Conservation (phyloP, 306 rosid genomes). For the Luffa aegyptiaca region DNA sequence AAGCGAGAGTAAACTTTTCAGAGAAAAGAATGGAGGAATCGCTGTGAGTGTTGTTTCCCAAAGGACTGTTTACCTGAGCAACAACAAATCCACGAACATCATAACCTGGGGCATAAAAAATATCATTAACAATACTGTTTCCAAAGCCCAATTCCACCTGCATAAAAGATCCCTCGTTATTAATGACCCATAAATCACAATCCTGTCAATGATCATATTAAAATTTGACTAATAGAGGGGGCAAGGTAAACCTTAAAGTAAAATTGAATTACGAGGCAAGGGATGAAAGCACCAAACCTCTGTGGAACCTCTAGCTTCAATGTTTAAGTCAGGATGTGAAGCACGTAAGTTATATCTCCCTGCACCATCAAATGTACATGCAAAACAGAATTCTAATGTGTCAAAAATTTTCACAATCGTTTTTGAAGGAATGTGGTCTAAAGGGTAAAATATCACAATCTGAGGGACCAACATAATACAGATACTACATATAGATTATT, state of each 20-base stretch:
- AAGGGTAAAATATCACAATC: not conserved
- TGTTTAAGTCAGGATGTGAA: conserved; percentile 64
- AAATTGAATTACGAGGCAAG: not conserved
- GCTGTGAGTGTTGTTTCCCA: not conserved
- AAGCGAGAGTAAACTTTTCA: not conserved
- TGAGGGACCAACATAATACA: not conserved
- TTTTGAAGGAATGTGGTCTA: not conserved
- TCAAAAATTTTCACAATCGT: not conserved
- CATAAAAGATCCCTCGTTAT: conserved; percentile 17
- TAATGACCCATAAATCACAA: conserved; percentile 15
- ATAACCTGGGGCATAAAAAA: conserved; percentile 80
- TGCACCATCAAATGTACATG: conserved; percentile 28
- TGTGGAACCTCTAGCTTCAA: conserved; percentile 65
- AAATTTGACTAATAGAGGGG: not conserved
- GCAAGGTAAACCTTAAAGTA: not conserved
- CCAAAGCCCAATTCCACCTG: conserved; percentile 93
- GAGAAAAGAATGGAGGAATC: not conserved
- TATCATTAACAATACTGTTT: conserved; percentile 48
- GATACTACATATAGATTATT: not conserved
- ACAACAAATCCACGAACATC: conserved; percentile 74
- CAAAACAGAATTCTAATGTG: not conserved
- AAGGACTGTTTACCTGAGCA: conserved; percentile 68
- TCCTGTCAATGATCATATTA: conserved; percentile 6
- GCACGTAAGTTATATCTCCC: conserved; percentile 77
- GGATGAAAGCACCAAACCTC: conserved; percentile 44